These are phyloP conservation scores for Dactylorhiza incarnata DNA, from an alignment of 106 monocot genomes.

Conservation along the genomic window DNA sequence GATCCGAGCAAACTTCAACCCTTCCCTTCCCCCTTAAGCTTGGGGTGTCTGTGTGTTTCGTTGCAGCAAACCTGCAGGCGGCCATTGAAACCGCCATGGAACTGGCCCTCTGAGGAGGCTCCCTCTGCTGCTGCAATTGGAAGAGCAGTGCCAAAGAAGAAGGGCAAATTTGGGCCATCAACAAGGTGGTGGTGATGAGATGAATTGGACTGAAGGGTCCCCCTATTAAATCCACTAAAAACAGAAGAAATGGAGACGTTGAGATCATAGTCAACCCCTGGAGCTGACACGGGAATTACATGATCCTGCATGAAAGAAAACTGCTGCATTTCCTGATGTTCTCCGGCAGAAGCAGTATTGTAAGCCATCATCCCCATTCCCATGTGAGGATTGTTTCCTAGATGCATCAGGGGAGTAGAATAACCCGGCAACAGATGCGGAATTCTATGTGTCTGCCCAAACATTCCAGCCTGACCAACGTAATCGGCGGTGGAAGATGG, in stretches of 20 bases:
- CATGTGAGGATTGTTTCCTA: constrained; percentile 46
- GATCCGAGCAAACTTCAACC: constrained; percentile 17
- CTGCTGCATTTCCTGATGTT: constrained; percentile 5
- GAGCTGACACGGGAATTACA: constrained; percentile 6
- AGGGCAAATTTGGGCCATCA: constrained; percentile 64
- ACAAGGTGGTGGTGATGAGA: constrained; percentile 41
- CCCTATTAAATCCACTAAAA: constrained; percentile 83
- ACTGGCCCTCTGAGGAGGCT: constrained; percentile 35
- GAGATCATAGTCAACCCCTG: constrained; percentile 52
- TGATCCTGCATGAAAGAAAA: constrained; percentile 8
- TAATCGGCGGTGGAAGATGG: constrained; percentile 51
- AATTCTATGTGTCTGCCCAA: constrained; percentile 8
- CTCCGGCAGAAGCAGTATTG: constrained; percentile 10
- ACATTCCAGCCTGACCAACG: constrained; percentile 37
- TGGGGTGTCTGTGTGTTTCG: constrained; percentile 46
- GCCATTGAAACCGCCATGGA: constrained; percentile 44
- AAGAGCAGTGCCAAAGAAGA: constrained; percentile 50
- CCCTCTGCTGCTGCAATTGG: constrained; percentile 18
- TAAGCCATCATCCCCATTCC: constrained; percentile 36
- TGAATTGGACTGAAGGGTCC: constrained; percentile 99
- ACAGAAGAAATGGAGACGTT: constrained; percentile 87
- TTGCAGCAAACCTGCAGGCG: constrained; percentile 53
- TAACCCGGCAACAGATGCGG: background rate
- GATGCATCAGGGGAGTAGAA: constrained; percentile 14
- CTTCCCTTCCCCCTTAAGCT: constrained; percentile 87